Conservation (phyloP, 805 yeast species). For the Wickerhamiella shivajii region DNA sequence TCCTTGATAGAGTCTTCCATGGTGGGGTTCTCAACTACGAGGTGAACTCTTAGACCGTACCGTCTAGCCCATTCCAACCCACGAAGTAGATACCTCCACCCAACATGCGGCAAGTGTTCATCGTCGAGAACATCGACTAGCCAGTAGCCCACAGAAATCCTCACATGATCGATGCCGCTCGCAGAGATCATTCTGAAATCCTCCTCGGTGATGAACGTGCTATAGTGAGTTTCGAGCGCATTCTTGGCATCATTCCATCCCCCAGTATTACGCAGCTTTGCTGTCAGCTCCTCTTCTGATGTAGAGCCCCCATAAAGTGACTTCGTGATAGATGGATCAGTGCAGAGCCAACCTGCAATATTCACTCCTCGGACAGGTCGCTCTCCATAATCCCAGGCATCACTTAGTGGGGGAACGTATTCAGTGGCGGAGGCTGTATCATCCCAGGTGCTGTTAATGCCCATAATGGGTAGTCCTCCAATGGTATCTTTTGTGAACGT, state of each 20-base stretch:
- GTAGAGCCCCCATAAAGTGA: slow-evolving; percentile 39
- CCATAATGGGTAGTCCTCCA: slow-evolving; percentile 25
- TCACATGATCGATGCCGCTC: slow-evolving; percentile 59
- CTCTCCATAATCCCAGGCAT: slow-evolving; percentile 19
- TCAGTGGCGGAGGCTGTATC: slow-evolving; percentile 20
- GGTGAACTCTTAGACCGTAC: slow-evolving; percentile 49
- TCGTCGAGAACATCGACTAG: slow-evolving; percentile 35
- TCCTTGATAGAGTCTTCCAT: slow-evolving; percentile 79
- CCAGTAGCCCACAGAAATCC: slow-evolving; percentile 76
- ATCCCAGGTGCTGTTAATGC: slow-evolving; percentile 23
- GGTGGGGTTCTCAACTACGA: slow-evolving; percentile 72
- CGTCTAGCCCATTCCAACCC: slow-evolving; percentile 56
- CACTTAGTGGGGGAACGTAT: slow-evolving; percentile 20
- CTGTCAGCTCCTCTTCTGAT: slow-evolving; percentile 66
- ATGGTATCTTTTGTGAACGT: slow-evolving; percentile 24
- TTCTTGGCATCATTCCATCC: slow-evolving; percentile 39
- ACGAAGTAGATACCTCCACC: slow-evolving; percentile 39
- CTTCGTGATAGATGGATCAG: slow-evolving; percentile 78
- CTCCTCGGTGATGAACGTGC: slow-evolving; percentile 47
- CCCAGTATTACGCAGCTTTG: slow-evolving; percentile 28
- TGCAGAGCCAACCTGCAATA: slow-evolving; percentile 78
- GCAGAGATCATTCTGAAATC: slow-evolving; percentile 45
- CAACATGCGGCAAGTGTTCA: slow-evolving; percentile 51
- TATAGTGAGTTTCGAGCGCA: slow-evolving; percentile 51
- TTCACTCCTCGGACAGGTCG: slow-evolving; percentile 48